Evolutionary conservation across 2,329 filamentous ascomycete genomes (phyloP).

Genomic region (Chalaropsis thielavioides): DNA sequence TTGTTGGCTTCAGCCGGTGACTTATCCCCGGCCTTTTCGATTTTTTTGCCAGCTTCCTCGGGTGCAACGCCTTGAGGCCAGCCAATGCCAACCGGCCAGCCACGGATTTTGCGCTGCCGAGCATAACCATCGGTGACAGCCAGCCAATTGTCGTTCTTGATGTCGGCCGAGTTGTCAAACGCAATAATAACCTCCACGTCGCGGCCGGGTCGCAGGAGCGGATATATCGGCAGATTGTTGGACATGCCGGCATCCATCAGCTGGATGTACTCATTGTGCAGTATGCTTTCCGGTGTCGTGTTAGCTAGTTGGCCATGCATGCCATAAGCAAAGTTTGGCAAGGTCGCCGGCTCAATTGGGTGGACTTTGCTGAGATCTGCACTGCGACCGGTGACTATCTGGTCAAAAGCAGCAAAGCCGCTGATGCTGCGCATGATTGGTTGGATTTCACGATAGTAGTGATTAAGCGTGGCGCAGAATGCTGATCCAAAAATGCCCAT

Average conservation of each 20-base stretch:
- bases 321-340: constrained; percentile 78
- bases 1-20: constrained; percentile 54
- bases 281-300: constrained; percentile 65
- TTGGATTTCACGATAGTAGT: constrained; percentile 91
- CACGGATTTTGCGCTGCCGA: constrained; percentile 73
- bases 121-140: constrained; percentile 89
- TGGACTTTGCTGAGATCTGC: constrained; percentile 83
- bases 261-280: constrained; percentile 55
- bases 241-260: constrained; percentile 98
- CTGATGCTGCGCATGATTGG: constrained; percentile 61
- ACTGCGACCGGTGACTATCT: constrained; percentile 67
- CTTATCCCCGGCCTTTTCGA: constrained; percentile 43
- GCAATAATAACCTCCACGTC: constrained; percentile 81
- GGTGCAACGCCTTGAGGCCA: constrained; percentile 51
- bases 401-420: constrained; percentile 64
- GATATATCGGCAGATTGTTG: constrained; percentile 94
- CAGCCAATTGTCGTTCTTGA: constrained; percentile 91
- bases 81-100: constrained; percentile 88
- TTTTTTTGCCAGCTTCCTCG: constrained; percentile 28
- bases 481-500: constrained; percentile 95
- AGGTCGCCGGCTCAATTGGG: constrained; percentile 77
- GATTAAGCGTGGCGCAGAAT: constrained; percentile 87
- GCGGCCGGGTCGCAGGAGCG: constrained; percentile 72
- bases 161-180: constrained; percentile 89
- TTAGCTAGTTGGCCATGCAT: constrained; percentile 62